phyloP scores from a whole-genome alignment of 2,329 filamentous ascomycete species.

The Colletotrichum kahawae region DNA sequence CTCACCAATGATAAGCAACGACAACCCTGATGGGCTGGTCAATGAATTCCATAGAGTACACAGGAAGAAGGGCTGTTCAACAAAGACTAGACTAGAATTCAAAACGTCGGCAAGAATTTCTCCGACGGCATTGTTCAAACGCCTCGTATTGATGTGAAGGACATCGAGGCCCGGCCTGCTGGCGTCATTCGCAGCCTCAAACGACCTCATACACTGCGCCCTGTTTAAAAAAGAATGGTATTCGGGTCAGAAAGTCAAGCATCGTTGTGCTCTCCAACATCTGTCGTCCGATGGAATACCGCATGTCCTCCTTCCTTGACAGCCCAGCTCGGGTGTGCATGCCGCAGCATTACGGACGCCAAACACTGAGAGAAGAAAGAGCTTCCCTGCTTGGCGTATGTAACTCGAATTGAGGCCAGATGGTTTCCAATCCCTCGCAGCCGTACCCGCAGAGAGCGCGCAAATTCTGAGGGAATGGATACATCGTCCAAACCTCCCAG shows the following conservation, averaged over 20 bases:
- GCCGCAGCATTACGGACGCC: neutral
- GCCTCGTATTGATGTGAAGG: neutral
- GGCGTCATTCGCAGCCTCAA: neutral
- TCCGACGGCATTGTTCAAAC: neutral
- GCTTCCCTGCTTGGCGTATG: neutral
- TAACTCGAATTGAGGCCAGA: neutral
- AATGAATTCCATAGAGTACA: neutral
- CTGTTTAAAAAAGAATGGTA: neutral
- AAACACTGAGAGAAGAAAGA: neutral
- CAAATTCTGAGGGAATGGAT: conserved; percentile 3
- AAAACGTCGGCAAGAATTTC: neutral
- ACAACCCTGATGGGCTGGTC: neutral
- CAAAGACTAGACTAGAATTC: neutral
- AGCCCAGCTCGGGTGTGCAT: neutral
- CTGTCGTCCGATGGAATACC: neutral
- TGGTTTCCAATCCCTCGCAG: neutral
- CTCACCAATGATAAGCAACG: conserved; percentile 29
- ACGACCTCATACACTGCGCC: neutral
- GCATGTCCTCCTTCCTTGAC: neutral
- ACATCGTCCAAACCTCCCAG: neutral
- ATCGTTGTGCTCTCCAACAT: neutral
- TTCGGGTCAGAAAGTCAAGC: neutral
- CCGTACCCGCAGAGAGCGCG: neutral
- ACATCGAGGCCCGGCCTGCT: neutral
- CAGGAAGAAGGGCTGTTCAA: neutral